These are phyloP conservation scores for Xylaria sp. DNA, from an alignment of 2,329 filamentous ascomycete species.

Conservation along the genomic window DNA sequence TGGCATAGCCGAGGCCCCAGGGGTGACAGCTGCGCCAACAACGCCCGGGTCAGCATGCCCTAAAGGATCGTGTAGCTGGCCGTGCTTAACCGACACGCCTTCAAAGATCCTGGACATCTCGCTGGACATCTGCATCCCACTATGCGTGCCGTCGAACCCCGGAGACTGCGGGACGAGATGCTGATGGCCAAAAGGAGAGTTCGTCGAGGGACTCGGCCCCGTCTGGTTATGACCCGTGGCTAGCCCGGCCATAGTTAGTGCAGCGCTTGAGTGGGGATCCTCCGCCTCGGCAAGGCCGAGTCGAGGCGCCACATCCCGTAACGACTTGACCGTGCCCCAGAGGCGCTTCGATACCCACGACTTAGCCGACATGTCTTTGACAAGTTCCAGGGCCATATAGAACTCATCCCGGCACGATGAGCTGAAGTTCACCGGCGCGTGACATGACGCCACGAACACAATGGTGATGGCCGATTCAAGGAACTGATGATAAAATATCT, in stretches of 20 bases:
- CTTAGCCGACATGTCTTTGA: constrained; percentile 73
- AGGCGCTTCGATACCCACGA: constrained; percentile 74
- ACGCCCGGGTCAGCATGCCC: constrained; percentile 20
- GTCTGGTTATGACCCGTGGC: constrained; percentile 50
- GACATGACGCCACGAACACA: constrained; percentile 76
- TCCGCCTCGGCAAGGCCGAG: constrained; percentile 64
- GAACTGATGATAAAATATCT: constrained; percentile 83
- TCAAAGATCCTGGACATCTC: constrained; percentile 60
- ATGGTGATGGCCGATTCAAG: constrained; percentile 76
- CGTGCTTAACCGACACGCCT: constrained; percentile 42
- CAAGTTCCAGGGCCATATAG: constrained; percentile 76
- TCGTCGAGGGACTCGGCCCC: constrained; percentile 25
- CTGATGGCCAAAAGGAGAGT: constrained; percentile 26
- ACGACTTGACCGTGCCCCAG: constrained; percentile 72
- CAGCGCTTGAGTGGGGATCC: constrained; percentile 58
- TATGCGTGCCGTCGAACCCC: constrained; percentile 38
- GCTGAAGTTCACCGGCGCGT: constrained; percentile 75
- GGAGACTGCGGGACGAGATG: constrained; percentile 29
- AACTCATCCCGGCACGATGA: constrained; percentile 74
- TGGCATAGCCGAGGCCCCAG: constrained; percentile 2
- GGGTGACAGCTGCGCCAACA: constrained; percentile 14
- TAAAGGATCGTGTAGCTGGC: constrained; percentile 20
- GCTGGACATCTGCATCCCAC: constrained; percentile 56
- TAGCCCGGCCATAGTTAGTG: constrained; percentile 61
- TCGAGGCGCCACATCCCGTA: constrained; percentile 74